Conservation (phyloP, 495 filamentous ascomycete genomes). For the Podospora pseudocomata region DNA sequence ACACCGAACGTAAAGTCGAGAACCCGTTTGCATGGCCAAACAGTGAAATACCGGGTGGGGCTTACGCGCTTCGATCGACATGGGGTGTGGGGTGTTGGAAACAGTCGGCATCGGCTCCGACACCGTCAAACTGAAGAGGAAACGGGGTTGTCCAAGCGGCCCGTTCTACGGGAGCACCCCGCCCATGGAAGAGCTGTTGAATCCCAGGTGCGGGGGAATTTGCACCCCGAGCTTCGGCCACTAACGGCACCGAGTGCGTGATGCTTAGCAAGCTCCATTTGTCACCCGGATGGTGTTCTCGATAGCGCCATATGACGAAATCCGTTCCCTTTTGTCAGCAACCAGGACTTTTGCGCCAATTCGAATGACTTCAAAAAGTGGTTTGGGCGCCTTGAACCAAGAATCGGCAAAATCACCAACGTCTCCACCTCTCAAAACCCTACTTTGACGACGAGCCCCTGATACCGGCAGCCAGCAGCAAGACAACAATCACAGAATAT, state of each 20-base stretch:
- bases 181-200: background rate
- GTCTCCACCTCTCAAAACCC: background rate
- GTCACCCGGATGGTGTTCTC: conserved; percentile 6
- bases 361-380: background rate
- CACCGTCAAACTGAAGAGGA: background rate
- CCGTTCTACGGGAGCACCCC: no score
- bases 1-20: background rate
- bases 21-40: background rate
- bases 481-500: background rate
- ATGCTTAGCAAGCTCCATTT: conserved; percentile 6
- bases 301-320: conserved; percentile 32
- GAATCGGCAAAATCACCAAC: background rate
- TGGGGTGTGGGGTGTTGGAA: background rate
- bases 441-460: background rate
- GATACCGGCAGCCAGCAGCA: background rate
- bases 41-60: background rate
- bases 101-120: background rate
- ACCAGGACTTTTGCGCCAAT: background rate
- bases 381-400: background rate
- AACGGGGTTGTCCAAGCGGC: no score
- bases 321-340: conserved; percentile 12
- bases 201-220: background rate
- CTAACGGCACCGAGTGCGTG: background rate
- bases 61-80: no score
- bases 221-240: background rate